Evolutionary conservation across 352 stramenopile species (phyloP).

Genomic region (Phytophthora cactorum): DNA sequence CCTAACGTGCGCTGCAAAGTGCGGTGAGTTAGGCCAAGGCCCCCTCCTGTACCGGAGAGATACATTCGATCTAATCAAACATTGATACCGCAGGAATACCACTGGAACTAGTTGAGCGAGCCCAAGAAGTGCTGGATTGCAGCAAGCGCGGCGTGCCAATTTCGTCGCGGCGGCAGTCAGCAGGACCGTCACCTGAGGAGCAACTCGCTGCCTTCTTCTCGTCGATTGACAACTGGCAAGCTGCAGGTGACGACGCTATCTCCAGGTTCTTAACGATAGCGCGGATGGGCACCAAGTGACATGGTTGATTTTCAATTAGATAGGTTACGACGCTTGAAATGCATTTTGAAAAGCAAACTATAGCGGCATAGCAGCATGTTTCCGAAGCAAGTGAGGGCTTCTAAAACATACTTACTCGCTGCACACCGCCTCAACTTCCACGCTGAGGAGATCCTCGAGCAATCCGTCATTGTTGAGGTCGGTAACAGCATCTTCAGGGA

Average conservation of each 20-base stretch:
- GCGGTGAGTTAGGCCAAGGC: slow-evolving; percentile 42
- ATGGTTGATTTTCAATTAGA: not conserved
- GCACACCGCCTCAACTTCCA: slow-evolving; percentile 51
- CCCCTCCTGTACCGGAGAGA: not conserved
- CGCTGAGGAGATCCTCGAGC: slow-evolving; percentile 61
- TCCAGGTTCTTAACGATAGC: slow-evolving; percentile 62
- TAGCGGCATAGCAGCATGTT: slow-evolving; percentile 6
- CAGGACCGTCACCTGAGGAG: slow-evolving; percentile 46
- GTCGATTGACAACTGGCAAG: slow-evolving; percentile 61
- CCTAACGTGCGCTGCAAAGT: slow-evolving; percentile 67
- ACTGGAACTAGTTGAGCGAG: slow-evolving; percentile 46
- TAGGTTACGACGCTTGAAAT: slow-evolving; percentile 10
- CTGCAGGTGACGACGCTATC: slow-evolving; percentile 46
- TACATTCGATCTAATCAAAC: slow-evolving; percentile 12
- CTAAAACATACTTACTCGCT: slow-evolving; percentile 22
- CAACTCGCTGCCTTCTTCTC: slow-evolving; percentile 52
- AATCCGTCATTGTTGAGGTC: slow-evolving; percentile 42
- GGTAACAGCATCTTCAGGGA: slow-evolving; percentile 34
- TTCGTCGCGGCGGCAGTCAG: slow-evolving; percentile 25
- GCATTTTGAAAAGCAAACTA: not conserved
- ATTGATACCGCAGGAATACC: slow-evolving; percentile 45
- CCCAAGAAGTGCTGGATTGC: slow-evolving; percentile 51
- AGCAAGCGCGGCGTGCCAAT: slow-evolving; percentile 37
- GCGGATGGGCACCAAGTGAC: slow-evolving; percentile 46
- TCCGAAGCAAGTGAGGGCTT: slow-evolving; percentile 17